Evolutionary conservation across 148 eudicot species (phyloP).

Genomic region (Cornus florida): DNA sequence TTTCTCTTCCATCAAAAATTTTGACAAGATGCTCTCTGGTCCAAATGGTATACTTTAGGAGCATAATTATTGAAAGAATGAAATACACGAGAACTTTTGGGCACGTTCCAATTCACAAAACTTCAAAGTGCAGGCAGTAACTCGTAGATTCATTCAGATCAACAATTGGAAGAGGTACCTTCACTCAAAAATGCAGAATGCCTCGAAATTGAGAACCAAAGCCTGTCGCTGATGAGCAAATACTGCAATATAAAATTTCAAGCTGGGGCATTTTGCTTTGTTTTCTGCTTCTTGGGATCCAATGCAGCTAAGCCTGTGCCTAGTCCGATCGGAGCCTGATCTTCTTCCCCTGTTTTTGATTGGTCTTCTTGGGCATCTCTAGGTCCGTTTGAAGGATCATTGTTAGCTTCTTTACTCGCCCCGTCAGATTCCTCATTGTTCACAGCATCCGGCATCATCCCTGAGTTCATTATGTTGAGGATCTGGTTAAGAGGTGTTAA

Average conservation of each 20-base stretch:
- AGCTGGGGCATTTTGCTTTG: conserved; percentile 39
- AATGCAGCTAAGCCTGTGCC: conserved; percentile 62
- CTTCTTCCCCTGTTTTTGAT: conserved; percentile 22
- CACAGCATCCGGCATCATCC: conserved; percentile 29
- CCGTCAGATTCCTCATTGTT: conserved; percentile 25
- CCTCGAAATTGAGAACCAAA: not conserved
- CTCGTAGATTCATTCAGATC: not conserved
- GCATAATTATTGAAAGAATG: conserved; percentile 13
- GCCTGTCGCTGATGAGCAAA: too few species aligned
- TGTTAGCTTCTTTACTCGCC: conserved; percentile 23
- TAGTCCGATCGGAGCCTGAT: conserved; percentile 60
- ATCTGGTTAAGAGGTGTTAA: conserved; percentile 54
- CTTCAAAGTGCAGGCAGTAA: not conserved
- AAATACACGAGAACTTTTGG: not conserved
- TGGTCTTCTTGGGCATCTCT: conserved; percentile 13
- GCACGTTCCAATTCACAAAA: not conserved
- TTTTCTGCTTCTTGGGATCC: conserved; percentile 63
- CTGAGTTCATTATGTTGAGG: conserved; percentile 53
- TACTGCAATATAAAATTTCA: conserved; percentile 10
- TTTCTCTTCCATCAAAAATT: conserved; percentile 2
- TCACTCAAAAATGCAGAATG: not conserved
- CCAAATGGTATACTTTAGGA: not conserved
- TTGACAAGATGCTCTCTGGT: conserved; percentile 8
- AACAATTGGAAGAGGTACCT: not conserved
- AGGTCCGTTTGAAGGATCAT: conserved; percentile 20